Base-by-base conservation (phyloP, 2,329 filamentous ascomycete species). In the Zasmidium citrigriseum region DNA sequence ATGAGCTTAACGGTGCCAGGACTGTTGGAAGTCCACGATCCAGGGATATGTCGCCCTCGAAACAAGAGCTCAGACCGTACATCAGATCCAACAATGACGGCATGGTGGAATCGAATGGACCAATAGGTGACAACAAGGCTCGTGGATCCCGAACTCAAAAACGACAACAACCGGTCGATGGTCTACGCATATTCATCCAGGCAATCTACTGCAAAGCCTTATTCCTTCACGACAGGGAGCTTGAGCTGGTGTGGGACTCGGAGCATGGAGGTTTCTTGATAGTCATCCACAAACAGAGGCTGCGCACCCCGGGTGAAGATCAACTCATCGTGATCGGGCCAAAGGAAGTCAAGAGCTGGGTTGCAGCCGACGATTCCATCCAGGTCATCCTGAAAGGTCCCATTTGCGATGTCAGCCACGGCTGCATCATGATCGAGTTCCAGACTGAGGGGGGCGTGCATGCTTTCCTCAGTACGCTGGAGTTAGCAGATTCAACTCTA, bases 341-440 rank as follows among this genome's bases (percentile, higher is more conserved):
- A 7, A n/a, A 2, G 4, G 55, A 60, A 7, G 29, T 58, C 14
- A 25, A 3, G 10, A 2, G 18, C 3, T 60, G 54, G 54, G 9
- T 4, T 2, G 34, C 22, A 2, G 38, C 7, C 4, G 41, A 14
- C 24, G 47, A 29, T 18, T 3, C 11, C 10, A 22, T 44, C 9
- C 18, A 29, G 21, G 59, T 56, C 2, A 18, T 46, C 18, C 53
- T 65, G n/a, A 62, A 52, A 48, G 59, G 59, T 4, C 45, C 61
- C 10, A 2, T 7, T 1, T 25, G 24, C 38, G 16, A 52, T 2
- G 4, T 46, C 51, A 62, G 54, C 51, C 61, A 1, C 18, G 63
- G 63, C 4, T 45, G 3, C 14, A 61, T 62, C n/a, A 4, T 62
- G 11, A 29, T 65, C 22, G 27, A 49, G 1, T 64, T 64, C 21